These are phyloP conservation scores for Arthrobotrys megalospora DNA, from an alignment of 2,329 filamentous ascomycete genomes.

Conservation along the genomic window DNA sequence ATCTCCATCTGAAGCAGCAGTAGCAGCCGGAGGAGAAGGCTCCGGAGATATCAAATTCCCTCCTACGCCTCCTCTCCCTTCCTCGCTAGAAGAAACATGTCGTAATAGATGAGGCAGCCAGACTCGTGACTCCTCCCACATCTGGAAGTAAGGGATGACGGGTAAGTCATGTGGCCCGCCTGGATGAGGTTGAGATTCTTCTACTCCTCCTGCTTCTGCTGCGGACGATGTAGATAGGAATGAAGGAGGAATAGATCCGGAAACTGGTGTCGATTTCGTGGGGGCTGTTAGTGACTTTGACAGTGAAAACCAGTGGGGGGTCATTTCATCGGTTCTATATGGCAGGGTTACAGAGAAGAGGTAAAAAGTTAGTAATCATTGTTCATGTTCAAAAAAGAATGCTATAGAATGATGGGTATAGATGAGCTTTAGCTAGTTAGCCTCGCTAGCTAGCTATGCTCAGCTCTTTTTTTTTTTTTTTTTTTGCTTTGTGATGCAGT, in stretches of 20 bases:
- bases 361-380: conserved; percentile 48
- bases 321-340: conserved; percentile 64
- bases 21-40: conserved; percentile 9
- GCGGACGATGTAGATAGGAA: conserved; percentile 42
- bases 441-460: background rate
- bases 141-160: conserved; percentile 61
- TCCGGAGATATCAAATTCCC: background rate
- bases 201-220: background rate
- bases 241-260: conserved; percentile 33
- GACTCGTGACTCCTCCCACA: conserved; percentile 63
- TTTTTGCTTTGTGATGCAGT: background rate
- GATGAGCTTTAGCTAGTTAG: conserved; percentile 14
- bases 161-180: conserved; percentile 48
- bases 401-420: conserved; percentile 16
- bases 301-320: conserved; percentile 62
- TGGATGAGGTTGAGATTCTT: background rate
- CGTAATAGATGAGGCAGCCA: conserved; percentile 62
- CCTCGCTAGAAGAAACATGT: conserved; percentile 22
- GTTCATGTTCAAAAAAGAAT: background rate
- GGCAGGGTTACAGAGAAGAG: background rate
- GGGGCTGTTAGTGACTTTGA: conserved; percentile 45
- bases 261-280: conserved; percentile 15
- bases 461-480: background rate
- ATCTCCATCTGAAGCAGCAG: background rate
- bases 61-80: background rate